Percentiles rank a stretch among this genome's conserved stretches.
Evolutionary conservation across 1,284 basidiomycete genomes (phyloP).

Genomic region (Apiotrichum mycotoxinovorans): DNA sequence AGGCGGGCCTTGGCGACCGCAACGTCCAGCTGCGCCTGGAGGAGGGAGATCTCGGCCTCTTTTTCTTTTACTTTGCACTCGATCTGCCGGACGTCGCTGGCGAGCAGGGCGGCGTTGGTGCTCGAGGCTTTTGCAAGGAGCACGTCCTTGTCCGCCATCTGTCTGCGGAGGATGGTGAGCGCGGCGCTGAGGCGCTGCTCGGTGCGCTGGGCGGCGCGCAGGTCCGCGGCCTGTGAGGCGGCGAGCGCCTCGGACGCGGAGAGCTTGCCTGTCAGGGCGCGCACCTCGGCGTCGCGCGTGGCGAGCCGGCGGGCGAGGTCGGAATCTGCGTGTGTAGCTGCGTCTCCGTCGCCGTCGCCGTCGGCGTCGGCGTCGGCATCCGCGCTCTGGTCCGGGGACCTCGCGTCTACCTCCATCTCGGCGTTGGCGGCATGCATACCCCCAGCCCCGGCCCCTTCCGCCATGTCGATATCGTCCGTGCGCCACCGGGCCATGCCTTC

Average conservation of each 20-base stretch:
- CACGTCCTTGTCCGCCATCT: background rate
- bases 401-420: no score
- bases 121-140: background rate
- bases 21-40: background rate
- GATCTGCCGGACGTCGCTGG: background rate
- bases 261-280: background rate
- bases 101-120: background rate
- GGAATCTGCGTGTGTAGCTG: background rate
- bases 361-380: background rate
- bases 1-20: background rate
- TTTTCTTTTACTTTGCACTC: background rate
- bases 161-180: background rate
- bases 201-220: background rate
- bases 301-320: background rate
- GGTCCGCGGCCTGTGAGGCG: background rate
- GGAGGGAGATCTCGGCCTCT: background rate
- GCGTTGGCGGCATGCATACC: no score
- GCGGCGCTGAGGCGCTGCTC: background rate
- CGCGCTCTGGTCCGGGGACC: background rate
- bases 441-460: no score
- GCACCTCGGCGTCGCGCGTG: background rate
- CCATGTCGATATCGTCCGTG: no score
- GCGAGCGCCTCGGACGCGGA: background rate
- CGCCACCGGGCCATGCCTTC: no score
- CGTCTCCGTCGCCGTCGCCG: background rate